phyloP scores from a whole-genome alignment of 257 asterid genomes.

The Capsicum chinense region DNA sequence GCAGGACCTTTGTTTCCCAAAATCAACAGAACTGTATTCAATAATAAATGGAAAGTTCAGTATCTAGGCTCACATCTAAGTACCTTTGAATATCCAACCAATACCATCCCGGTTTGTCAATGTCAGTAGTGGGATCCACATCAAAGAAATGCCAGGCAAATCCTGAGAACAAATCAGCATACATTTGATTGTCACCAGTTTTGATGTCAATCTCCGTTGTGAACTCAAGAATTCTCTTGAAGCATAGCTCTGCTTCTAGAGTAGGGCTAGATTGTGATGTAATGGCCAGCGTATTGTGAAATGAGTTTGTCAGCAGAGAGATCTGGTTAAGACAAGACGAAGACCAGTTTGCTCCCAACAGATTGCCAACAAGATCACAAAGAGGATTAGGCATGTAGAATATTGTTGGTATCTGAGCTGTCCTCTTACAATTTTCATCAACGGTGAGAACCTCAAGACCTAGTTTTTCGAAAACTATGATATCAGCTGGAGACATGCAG shows the following conservation, averaged over 20 bases:
- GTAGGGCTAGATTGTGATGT: not conserved
- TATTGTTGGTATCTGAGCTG: conserved; percentile 22
- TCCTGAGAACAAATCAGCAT: not conserved
- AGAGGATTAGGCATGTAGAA: conserved; percentile 25
- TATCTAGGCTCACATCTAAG: not conserved
- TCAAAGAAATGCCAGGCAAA: conserved; percentile 26
- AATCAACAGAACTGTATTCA: not conserved
- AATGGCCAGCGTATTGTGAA: not conserved
- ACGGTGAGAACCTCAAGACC: conserved; percentile 28
- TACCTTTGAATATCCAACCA: conserved; percentile 17
- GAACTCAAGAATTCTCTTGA: conserved; percentile 1
- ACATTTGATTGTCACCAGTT: not conserved
- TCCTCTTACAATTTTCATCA: conserved; percentile 24
- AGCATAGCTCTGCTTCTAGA: not conserved
- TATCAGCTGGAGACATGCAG: not conserved
- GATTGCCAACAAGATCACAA: not conserved
- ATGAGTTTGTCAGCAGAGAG: not conserved
- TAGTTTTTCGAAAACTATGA: conserved; percentile 5
- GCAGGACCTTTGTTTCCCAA: not conserved
- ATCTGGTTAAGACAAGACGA: conserved; percentile 23
- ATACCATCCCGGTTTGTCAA: conserved; percentile 2
- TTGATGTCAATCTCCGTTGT: not conserved
- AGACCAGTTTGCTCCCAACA: conserved; percentile 32
- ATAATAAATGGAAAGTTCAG: not conserved
- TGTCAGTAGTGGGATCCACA: conserved; percentile 13